Conservation (phyloP, 2,329 filamentous ascomycete species). For the Penicillium psychrosexuale region DNA sequence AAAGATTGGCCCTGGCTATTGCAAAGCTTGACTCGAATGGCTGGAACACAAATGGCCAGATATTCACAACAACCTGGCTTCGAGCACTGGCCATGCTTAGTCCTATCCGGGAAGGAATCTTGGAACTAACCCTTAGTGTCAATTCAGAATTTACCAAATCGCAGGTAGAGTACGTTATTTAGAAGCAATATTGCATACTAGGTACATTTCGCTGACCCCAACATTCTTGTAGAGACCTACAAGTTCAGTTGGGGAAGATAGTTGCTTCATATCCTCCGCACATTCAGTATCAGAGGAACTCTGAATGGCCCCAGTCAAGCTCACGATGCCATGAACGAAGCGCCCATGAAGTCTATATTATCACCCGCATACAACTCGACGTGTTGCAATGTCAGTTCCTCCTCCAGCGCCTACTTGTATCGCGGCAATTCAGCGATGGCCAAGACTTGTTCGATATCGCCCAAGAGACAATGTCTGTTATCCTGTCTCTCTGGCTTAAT, state of each 20-base stretch:
- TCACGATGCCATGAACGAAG: no score
- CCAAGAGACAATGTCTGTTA: not conserved
- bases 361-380: not conserved
- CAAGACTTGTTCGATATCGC: conserved; percentile 1
- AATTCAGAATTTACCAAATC: not conserved
- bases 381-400: conserved; percentile 1
- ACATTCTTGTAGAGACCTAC: not conserved
- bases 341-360: not conserved
- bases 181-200: not conserved
- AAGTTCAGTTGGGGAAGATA: not conserved
- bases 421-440: not conserved
- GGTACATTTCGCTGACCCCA: not conserved
- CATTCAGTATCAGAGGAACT: not conserved
- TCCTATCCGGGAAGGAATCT: not conserved
- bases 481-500: not conserved
- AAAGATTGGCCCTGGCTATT: not conserved
- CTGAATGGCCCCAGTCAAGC: not conserved
- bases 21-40: not conserved
- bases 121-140: not conserved
- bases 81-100: not conserved
- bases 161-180: not conserved
- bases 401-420: not conserved
- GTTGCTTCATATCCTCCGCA: not conserved
- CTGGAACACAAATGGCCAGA: not conserved
- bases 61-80: not conserved